Evolutionary conservation across 2,329 filamentous ascomycete genomes (phyloP).

Genomic region (Arachnopeziza araneosa): DNA sequence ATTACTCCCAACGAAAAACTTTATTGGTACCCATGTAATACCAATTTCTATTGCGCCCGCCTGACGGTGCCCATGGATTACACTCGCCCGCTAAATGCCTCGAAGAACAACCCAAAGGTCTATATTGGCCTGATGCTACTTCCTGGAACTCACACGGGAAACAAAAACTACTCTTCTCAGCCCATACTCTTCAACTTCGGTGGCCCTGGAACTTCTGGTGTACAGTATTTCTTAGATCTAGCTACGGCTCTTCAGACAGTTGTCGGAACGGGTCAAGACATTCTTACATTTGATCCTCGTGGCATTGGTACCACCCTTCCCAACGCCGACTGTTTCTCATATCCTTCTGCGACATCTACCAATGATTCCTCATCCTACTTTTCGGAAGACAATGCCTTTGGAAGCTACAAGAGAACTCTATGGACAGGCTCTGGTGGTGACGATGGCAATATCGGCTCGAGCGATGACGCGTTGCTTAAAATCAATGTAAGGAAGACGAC

Average conservation of each 20-base stretch:
- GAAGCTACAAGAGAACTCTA: slow-evolving; percentile 27
- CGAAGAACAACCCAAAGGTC: slow-evolving; percentile 25
- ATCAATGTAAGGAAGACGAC: slow-evolving; percentile 39
- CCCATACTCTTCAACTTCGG: slow-evolving; percentile 43
- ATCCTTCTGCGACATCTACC: slow-evolving; percentile 14
- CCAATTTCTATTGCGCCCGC: slow-evolving; percentile 34
- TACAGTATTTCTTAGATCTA: slow-evolving; percentile 22
- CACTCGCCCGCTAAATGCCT: slow-evolving; percentile 34
- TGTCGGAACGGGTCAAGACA: slow-evolving; percentile 37
- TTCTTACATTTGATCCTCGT: slow-evolving; percentile 45
- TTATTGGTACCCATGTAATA: slow-evolving; percentile 40
- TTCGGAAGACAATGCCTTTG: slow-evolving; percentile 34
- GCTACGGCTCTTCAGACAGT: slow-evolving; percentile 32
- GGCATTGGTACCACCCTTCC: slow-evolving; percentile 47
- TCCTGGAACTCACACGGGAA: slow-evolving; percentile 16
- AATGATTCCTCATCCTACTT: slow-evolving; percentile 14
- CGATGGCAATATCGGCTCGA: slow-evolving; percentile 41
- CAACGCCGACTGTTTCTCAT: slow-evolving; percentile 45
- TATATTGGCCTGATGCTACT: slow-evolving; percentile 24
- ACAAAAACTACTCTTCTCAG: slow-evolving; percentile 31
- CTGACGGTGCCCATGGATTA: slow-evolving; percentile 45
- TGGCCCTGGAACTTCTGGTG: slow-evolving; percentile 41
- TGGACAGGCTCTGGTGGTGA: slow-evolving; percentile 13
- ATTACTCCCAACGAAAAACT: slow-evolving; percentile 41
- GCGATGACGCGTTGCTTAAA: slow-evolving; percentile 41